Evolutionary conservation across 352 stramenopile genomes (phyloP).

Genomic region (Aphanomyces astaci): DNA sequence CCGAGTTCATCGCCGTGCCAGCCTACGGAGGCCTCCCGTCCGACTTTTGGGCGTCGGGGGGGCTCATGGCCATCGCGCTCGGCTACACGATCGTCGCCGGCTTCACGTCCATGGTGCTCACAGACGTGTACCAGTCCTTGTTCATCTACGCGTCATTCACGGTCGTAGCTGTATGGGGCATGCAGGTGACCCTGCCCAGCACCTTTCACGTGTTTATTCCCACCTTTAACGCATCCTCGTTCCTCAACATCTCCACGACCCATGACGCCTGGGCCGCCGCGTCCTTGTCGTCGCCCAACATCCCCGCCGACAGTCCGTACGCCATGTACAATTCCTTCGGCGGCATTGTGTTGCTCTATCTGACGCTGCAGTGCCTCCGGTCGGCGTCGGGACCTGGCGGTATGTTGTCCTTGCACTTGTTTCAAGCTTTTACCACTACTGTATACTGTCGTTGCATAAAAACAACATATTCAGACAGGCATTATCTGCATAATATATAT

Average conservation of each 20-base stretch:
- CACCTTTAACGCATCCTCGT: conserved; percentile 27
- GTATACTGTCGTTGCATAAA: too few relatives aligned
- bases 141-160: conserved; percentile 76
- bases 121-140: conserved; percentile 72
- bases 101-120: conserved; percentile 72
- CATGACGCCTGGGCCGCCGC: conserved; percentile 42
- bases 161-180: conserved; percentile 50
- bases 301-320: conserved; percentile 45
- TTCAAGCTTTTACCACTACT: too few relatives aligned
- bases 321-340: conserved; percentile 71
- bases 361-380: conserved; percentile 56
- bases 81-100: conserved; percentile 65
- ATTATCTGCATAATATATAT: too few relatives aligned
- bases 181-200: conserved; percentile 44
- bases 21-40: conserved; percentile 44
- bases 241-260: conserved; percentile 47
- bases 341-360: conserved; percentile 47
- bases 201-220: conserved; percentile 58
- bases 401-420: background rate
- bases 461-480: too few relatives aligned
- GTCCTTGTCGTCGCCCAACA: conserved; percentile 28
- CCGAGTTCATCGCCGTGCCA: conserved; percentile 61
- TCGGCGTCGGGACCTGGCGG: conserved; percentile 56
- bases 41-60: conserved; percentile 59
- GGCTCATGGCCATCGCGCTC: conserved; percentile 59